Conservation (phyloP, 2,329 filamentous ascomycete genomes). For the Metarhizium guizhouense region DNA sequence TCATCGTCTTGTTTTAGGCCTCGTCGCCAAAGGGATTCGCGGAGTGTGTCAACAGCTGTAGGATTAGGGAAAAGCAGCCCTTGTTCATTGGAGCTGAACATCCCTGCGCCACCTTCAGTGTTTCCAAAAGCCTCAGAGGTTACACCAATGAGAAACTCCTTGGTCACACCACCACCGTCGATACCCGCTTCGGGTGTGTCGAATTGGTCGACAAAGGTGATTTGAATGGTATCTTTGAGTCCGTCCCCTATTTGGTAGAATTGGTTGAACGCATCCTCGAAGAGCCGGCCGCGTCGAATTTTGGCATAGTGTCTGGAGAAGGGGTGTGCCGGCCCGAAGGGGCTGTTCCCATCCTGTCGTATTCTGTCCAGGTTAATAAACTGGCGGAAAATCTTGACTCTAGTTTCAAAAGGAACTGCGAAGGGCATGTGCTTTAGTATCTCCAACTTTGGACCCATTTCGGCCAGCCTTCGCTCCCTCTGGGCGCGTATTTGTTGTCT, state of each 20-base stretch:
- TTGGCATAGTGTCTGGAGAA: conserved; percentile 62
- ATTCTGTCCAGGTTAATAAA: conserved; percentile 69
- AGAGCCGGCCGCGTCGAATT: conserved; percentile 70
- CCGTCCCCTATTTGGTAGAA: conserved; percentile 76
- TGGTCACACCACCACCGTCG: conserved; percentile 93
- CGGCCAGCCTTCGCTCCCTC: conserved; percentile 63
- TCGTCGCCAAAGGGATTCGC: conserved; percentile 43
- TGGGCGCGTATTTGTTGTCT: conserved; percentile 57
- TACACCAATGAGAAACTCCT: conserved; percentile 88
- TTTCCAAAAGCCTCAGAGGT: conserved; percentile 73
- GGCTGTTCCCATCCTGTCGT: conserved; percentile 14
- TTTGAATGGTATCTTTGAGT: conserved; percentile 91
- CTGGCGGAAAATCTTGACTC: conserved; percentile 87
- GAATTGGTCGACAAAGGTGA: conserved; percentile 91
- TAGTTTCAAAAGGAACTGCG: conserved; percentile 83
- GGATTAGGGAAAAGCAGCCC: conserved; percentile 88
- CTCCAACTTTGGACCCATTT: conserved; percentile 77
- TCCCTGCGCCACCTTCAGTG: conserved; percentile 32
- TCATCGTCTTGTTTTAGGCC: conserved; percentile 43
- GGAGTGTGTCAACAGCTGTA: conserved; percentile 59
- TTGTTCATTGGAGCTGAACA: conserved; percentile 79
- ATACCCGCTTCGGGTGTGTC: conserved; percentile 84
- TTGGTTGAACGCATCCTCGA: conserved; percentile 75
- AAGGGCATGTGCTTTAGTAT: conserved; percentile 96
- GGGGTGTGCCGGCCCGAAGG: conserved; percentile 4